These are phyloP conservation scores for Bruguiera gymnorhiza DNA, from an alignment of 345 rosid species.

Conservation along the genomic window DNA sequence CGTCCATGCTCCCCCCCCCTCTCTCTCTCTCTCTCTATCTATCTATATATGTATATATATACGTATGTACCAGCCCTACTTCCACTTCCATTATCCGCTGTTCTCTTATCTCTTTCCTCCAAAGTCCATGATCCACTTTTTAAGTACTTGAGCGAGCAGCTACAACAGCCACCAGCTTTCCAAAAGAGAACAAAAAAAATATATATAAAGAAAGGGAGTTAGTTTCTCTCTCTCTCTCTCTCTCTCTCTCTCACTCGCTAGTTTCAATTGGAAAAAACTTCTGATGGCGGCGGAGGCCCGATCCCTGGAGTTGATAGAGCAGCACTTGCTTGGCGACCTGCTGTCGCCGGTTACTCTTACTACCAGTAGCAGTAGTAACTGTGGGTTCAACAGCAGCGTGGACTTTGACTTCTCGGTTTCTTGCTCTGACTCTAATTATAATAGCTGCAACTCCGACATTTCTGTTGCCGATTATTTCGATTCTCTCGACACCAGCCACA, in stretches of 20 bases:
- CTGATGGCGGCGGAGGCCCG: constrained; percentile 33
- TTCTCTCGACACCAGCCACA: too few species aligned
- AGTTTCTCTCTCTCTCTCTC: too few species aligned
- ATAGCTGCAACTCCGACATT: constrained; percentile 22
- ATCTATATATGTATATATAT: background rate
- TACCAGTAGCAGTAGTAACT: too few species aligned
- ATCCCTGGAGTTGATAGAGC: constrained; percentile 50
- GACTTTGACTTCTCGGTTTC: constrained; percentile 13
- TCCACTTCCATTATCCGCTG: background rate
- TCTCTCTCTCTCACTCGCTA: background rate
- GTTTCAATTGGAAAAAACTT: background rate
- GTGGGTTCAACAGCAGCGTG: background rate
- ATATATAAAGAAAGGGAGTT: too few species aligned
- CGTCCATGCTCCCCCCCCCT: background rate
- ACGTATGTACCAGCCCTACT: background rate
- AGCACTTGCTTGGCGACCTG: constrained; percentile 53
- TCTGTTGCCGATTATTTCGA: constrained; percentile 16
- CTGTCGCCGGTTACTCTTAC: constrained; percentile 14
- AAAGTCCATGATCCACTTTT: too few species aligned
- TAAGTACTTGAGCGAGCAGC: too few species aligned
- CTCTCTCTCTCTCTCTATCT: background rate
- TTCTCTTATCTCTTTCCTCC: background rate
- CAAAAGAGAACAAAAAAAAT: too few species aligned
- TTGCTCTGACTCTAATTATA: constrained; percentile 1
- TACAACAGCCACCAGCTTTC: too few species aligned